Base-by-base conservation (phyloP, 306 rosid genomes). In the Mucuna pruriens region DNA sequence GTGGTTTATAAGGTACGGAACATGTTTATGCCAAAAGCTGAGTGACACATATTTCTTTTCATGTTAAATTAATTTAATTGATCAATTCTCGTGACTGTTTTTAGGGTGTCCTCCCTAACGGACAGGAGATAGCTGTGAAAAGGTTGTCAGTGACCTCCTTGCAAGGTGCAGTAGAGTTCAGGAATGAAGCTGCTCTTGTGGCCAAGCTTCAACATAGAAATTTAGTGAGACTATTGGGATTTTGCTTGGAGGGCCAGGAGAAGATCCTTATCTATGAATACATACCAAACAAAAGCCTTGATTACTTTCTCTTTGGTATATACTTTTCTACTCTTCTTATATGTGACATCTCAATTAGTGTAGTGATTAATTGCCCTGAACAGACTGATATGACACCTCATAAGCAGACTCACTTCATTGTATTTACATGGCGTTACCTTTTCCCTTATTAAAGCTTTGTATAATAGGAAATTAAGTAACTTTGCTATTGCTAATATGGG, bases 121-220 rank as follows among this genome's bases (percentile, higher is more conserved):
- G 96, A 81, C 81, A 52, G 52, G 86, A 79, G 86, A 83, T 89
- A 64, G 96, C 96, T 1, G 90, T 89, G 58, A 91, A 91, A 78
- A 83, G 92, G 62, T 80, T 90, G 29, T 90, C 92, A 0, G 51
- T 69, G 48, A 84, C 75, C 23, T 92, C 95, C 4, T 65, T 80
- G 75, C 95, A 90, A 82, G 95, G 95, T 9, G 76, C 79, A 62
- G 77, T 70, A 76, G 91, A 88, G 79, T 91, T 90, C 86, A 90
- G 78, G 71, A 91, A 80, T 80, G 96, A 91, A 78, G 92, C 86
- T 74, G 19, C 77, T 42, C 85, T 91, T 71, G 86, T 91, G 46
- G 82, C 86, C 49, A 89, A 88, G 39, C 96, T 89, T 81, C 96
- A 91, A 39, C 93, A 88, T 25, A 89, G 86, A 82, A 91, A 88